These are phyloP conservation scores for Vanilla planifolia DNA, from an alignment of 106 monocot genomes.

Conservation along the genomic window DNA sequence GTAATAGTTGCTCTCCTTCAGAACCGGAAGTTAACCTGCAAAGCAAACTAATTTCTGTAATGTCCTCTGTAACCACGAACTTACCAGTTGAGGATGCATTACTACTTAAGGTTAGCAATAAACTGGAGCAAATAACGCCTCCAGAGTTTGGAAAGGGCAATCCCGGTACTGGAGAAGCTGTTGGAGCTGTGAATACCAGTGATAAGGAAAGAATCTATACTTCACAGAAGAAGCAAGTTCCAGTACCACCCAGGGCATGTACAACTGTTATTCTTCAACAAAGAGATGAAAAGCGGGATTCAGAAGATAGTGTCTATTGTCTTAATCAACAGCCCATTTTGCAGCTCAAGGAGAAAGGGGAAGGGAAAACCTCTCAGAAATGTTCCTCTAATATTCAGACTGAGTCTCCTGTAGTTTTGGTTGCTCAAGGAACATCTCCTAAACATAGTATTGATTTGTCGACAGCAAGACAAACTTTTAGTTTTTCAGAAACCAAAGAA, in stretches of 20 bases:
- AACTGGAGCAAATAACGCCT: slow-evolving; percentile 9
- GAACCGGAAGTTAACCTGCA: slow-evolving; percentile 3
- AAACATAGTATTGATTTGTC: neutral
- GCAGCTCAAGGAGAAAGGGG: slow-evolving; percentile 13
- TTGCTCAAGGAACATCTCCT: slow-evolving; percentile 9
- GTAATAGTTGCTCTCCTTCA: slow-evolving; percentile 1
- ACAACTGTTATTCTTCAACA: slow-evolving; percentile 32
- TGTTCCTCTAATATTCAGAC: slow-evolving; percentile 5
- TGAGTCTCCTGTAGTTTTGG: neutral
- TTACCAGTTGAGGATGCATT: slow-evolving; percentile 5
- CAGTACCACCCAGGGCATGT: slow-evolving; percentile 27
- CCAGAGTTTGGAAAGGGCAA: slow-evolving; percentile 15
- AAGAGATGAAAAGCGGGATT: slow-evolving; percentile 14
- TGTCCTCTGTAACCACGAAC: neutral
- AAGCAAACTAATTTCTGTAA: neutral
- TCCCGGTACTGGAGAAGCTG: slow-evolving; percentile 10
- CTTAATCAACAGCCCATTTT: neutral
- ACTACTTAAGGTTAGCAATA: slow-evolving; percentile 12
- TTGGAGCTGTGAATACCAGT: slow-evolving; percentile 13
- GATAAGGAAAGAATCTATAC: slow-evolving; percentile 19
- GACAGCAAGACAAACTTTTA: slow-evolving; percentile 4
- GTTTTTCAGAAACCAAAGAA: slow-evolving; percentile 17
- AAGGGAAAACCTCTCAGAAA: neutral
- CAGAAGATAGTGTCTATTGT: slow-evolving; percentile 3
- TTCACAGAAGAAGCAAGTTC: slow-evolving; percentile 23